Evolutionary conservation across 805 yeast species (phyloP).

Genomic region (Metschnikowia picachoensis): DNA sequence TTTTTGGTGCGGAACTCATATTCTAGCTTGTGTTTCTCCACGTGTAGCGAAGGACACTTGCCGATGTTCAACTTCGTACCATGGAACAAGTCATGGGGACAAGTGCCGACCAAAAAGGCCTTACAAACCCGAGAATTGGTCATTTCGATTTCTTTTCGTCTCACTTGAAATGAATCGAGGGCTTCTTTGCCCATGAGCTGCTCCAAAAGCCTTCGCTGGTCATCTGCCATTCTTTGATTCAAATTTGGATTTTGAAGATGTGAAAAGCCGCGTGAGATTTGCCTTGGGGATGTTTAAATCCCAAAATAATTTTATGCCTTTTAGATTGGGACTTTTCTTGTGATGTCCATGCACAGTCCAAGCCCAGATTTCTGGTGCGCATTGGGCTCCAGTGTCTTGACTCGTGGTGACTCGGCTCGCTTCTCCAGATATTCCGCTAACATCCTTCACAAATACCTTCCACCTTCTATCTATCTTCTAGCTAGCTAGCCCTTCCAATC

Average conservation of each 20-base stretch:
- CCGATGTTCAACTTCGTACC: conserved; percentile 85
- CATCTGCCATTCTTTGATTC: conserved; percentile 47
- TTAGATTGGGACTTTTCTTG: too few species aligned
- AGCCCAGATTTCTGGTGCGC: too few species aligned
- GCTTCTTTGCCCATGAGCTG: conserved; percentile 75
- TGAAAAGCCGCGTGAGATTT: not conserved
- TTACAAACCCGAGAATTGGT: conserved; percentile 61
- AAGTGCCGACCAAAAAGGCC: conserved; percentile 75
- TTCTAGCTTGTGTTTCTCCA: conserved; percentile 67
- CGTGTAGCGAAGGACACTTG: conserved; percentile 69
- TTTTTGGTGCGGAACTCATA: conserved; percentile 51
- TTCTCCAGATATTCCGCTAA: too few species aligned
- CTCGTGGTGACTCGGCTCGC: too few species aligned
- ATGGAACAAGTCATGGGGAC: conserved; percentile 79
- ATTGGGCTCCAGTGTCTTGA: too few species aligned
- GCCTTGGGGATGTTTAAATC: not conserved
- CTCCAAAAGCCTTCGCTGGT: conserved; percentile 71
- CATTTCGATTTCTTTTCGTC: conserved; percentile 40
- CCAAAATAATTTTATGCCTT: too few species aligned
- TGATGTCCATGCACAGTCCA: too few species aligned
- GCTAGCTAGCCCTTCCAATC: too few species aligned
- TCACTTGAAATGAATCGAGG: conserved; percentile 29
- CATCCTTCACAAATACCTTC: too few species aligned
- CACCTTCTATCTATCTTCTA: too few species aligned
- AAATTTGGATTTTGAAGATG: not conserved